Percentiles rank a stretch among this genome's conserved stretches.
Evolutionary conservation across 1,284 basidiomycete species (phyloP).

Genomic region (Ustilago loliicola): DNA sequence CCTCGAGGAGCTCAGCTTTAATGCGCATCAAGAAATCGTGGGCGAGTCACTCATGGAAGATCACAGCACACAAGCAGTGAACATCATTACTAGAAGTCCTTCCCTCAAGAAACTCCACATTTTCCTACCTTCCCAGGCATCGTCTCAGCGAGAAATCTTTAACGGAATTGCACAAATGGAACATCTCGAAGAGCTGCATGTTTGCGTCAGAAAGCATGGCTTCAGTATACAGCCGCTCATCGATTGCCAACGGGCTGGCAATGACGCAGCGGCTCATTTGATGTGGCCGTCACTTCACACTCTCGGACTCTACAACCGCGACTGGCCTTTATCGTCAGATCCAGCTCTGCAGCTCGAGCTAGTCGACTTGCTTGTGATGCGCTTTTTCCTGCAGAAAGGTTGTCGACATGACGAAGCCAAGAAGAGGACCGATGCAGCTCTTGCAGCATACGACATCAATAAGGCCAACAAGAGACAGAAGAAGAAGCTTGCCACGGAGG

Average conservation of each 20-base stretch:
- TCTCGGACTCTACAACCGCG: not conserved
- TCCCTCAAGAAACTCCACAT: constrained; percentile 5
- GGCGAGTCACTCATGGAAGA: not conserved
- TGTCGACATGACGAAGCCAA: constrained; percentile 2
- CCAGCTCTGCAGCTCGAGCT: not conserved
- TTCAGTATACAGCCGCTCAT: constrained; percentile 1
- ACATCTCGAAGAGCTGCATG: constrained; percentile 14
- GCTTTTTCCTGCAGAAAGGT: constrained; percentile 6
- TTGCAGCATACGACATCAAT: not conserved
- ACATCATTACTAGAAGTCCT: not conserved
- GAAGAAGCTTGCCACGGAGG: not conserved
- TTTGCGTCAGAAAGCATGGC: not conserved
- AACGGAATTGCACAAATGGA: not conserved
- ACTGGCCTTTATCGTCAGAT: not conserved
- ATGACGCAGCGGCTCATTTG: not conserved
- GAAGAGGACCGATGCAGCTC: constrained; percentile 4
- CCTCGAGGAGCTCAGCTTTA: constrained; percentile 3
- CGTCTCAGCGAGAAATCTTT: not conserved
- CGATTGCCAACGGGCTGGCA: not conserved
- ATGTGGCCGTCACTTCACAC: constrained; percentile 6
- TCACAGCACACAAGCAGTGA: not conserved
- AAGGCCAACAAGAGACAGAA: not conserved
- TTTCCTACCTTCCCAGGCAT: not conserved
- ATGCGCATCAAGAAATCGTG: not conserved
- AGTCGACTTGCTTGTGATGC: not conserved